Evolutionary conservation across 2,329 filamentous ascomycete genomes (phyloP), one percentile per base, ranked within the genome.

Genomic region (Huntiella abstrusa): DNA sequence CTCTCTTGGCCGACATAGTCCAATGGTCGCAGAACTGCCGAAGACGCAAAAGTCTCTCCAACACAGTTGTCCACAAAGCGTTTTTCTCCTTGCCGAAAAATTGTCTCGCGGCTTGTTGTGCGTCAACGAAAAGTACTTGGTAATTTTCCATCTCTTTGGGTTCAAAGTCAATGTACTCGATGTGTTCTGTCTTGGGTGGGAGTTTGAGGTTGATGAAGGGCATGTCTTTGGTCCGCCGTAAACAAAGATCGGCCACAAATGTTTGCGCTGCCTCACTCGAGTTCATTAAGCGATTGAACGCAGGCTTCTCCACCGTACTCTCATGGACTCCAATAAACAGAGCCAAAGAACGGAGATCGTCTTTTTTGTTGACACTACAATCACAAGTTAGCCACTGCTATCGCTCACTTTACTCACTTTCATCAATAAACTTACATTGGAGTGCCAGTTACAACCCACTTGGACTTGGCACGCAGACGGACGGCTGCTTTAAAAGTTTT

Each of bases 1-100:
- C 77, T 32, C 46, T 80, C 69, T 43, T 77, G 80, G 56, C 83
- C 84, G 8, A 49, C 10, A 95, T 70, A 6, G 80, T 78, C 83
- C 84, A 92, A 58, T 93, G 86, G 53, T 88, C 86, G 61, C 86
- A 94, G 10, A 82, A 73, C 62, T 94, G 86, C 13, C 87, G 75
- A 53, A 93, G 73, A 10, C 87, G 77, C 4, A 94, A 71, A 4
- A 94, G 68, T 12, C 86, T 73, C 60, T 93, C 85, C 8, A 94
- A 69, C 1, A 94, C 69, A n/a, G 46, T 49, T 6, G 37, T 51
- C 51, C 51, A 52, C n/a, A 52, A 43, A 12, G 43, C 49, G 35
- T 35, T 41, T 16, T 47, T 41, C 12, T 46, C 32, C 10, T 54
- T 80, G 73, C 6, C 80, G 76, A 56, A 91, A 36, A 51, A 52